Evolutionary conservation across 768 basidiomycete species (phyloP).

Genomic region (Rhizopogon rudus): DNA sequence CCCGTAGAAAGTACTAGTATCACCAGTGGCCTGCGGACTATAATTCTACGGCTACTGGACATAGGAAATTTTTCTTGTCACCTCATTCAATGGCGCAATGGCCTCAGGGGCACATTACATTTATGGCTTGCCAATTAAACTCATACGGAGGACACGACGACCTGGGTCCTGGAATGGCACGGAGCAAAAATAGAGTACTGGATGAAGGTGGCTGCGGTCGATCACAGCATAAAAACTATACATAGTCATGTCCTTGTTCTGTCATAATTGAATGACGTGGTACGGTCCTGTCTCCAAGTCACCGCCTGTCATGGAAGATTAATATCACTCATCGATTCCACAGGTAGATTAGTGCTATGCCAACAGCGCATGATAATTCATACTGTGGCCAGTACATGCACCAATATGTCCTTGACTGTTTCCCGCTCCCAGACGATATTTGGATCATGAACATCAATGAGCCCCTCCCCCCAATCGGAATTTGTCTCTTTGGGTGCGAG

Average conservation of each 20-base stretch:
- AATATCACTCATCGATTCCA: not conserved
- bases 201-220: not conserved
- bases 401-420: slow-evolving; percentile 65
- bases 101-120: too few relatives aligned
- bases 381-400: slow-evolving; percentile 51
- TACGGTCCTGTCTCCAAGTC: not conserved
- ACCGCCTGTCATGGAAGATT: not conserved
- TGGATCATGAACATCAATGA: not conserved
- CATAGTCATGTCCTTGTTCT: too few relatives aligned
- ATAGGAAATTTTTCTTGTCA: too few relatives aligned
- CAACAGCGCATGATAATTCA: slow-evolving; percentile 14
- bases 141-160: not conserved
- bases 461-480: not conserved
- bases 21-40: too few relatives aligned
- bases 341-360: not conserved
- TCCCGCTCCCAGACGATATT: slow-evolving; percentile 32
- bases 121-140: too few relatives aligned
- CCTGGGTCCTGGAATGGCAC: too few relatives aligned
- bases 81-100: too few relatives aligned
- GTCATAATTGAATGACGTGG: not conserved
- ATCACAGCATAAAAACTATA: not conserved
- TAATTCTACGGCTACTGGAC: too few relatives aligned
- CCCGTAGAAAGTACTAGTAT: too few relatives aligned
- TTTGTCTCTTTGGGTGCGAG: slow-evolving; percentile 10
- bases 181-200: not conserved